Base-by-base conservation (phyloP, 2,329 filamentous ascomycete species). In the Hymenoscyphus salicellus region DNA sequence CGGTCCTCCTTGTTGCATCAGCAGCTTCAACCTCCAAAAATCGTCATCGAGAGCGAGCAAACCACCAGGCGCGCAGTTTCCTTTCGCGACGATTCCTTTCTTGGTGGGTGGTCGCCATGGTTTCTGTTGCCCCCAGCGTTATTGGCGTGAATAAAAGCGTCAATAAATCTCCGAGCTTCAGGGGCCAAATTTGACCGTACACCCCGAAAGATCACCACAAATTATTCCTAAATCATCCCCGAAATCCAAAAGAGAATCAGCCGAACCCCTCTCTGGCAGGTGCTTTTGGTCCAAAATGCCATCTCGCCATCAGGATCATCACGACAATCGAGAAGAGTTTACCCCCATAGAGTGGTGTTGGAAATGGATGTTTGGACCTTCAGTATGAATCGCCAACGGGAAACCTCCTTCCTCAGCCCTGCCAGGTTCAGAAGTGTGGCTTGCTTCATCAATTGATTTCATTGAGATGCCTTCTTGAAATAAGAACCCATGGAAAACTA, bases 91-190 rank as follows among this genome's bases (percentile, higher is more conserved):
- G 7, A 20, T 11, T 26, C 46, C 46, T 23, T 52, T 23, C 23
- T 23, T 23, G 20, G 20, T 52, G 46, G 43, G 20, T 23, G 46
- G 46, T 52, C 46, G 46, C 20, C 10, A 52, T 20, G 41, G 41
- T 46, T 46, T 52, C 46, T 23, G 43, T 49, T 49, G 20, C 43
- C 46, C 46, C 46, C 46, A 52, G 46, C 46, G 46, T 52, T 11
- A 52, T 52, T 52, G 46, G 46, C 20, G 20, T 52, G 20, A 23
- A 26, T 52, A 5, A 26, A 52, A 52, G 46, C 46, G 46, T 52
- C 46, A 56, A 56, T 56, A 56, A 56, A 56, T 56, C n/a, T 56
- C 55, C 55, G 55, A 56, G 55, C 30, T 56, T 32, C 28, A 33
- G 55, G 55, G 55, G 26, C 55, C 14, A n/a, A 8, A 30, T 4